Base-by-base conservation (phyloP, 2,329 filamentous ascomycete genomes). In the Nothophaeocryptopus gaeumannii region DNA sequence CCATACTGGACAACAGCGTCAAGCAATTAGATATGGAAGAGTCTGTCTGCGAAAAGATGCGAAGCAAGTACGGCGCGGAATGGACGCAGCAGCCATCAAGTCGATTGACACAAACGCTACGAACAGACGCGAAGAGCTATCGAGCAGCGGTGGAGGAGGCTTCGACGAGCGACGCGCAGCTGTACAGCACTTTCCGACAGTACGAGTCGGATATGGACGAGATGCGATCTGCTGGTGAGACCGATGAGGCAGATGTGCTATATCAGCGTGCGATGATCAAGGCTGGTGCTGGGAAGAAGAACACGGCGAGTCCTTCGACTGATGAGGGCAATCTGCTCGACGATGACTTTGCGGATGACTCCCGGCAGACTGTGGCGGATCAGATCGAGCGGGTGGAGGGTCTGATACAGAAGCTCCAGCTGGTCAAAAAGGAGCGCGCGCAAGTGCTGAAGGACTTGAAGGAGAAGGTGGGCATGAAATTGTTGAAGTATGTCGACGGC, bases 51-150 rank as follows among this genome's bases (percentile, higher is more conserved):
- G 93, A 99, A 70, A 99, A 97, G 76, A 99, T 99, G 93, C 83
- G 93, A 39, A 95, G 90, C 10, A 99, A 99, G 68, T 97, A 97
- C 67, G 91, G 92, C 47, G 80, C 79, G 26, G 92, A 97, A 47
- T 99, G 93, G 93, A 96, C 89, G 13, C 93, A 99, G 64, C 93
- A 99, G 64, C 93, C 93, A 9, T 97, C 92, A 67, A 89, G 88
- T 30, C 80, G 89, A 49, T 78, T 99, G 35, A 99, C 92, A 1
- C 84, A 88, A 3, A 97, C 92, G 0, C 73, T 99, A 42, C 82
- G 91, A 47, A 85, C 83, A 51, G 93, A 99, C 66, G 86, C 97
- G 45, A 80, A 86, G 54, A 92, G 86, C 63, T 96, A 97, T 65
- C 83, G 86, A 29, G 87, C 91, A 50, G 93, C 93, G 0, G 77